Evolutionary conservation across 2,329 filamentous ascomycete genomes (phyloP).

Genomic region (Epicoccum sorghinum): DNA sequence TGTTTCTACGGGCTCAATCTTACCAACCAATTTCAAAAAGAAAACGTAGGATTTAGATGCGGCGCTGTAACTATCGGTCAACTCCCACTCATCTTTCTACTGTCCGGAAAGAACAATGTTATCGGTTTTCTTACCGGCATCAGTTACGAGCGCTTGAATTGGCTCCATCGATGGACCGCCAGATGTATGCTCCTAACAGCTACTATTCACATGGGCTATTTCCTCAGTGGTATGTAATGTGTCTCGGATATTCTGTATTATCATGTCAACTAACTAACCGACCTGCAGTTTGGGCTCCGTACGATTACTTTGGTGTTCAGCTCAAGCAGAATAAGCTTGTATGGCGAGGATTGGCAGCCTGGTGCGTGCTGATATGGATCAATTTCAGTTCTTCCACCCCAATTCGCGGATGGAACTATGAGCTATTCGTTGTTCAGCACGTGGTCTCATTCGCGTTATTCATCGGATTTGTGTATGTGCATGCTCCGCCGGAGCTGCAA

Average conservation of each 20-base stretch:
- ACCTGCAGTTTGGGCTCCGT: slow-evolving; percentile 62
- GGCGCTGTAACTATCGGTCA: slow-evolving; percentile 61
- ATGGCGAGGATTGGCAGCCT: slow-evolving; percentile 70
- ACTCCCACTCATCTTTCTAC: slow-evolving; percentile 61
- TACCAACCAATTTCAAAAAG: slow-evolving; percentile 57
- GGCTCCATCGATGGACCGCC: slow-evolving; percentile 75
- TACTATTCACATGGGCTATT: slow-evolving; percentile 73
- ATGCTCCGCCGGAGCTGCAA: slow-evolving; percentile 64
- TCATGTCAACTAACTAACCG: background rate
- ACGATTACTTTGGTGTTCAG: slow-evolving; percentile 64
- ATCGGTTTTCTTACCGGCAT: slow-evolving; percentile 67
- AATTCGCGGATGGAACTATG: slow-evolving; percentile 69
- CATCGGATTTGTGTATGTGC: slow-evolving; percentile 67
- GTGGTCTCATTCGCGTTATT: slow-evolving; percentile 66
- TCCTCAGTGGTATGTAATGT: slow-evolving; percentile 52
- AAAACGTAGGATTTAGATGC: slow-evolving; percentile 62
- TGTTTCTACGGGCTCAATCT: slow-evolving; percentile 63
- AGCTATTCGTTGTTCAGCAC: slow-evolving; percentile 73
- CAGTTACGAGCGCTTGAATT: slow-evolving; percentile 73
- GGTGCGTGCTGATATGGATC: slow-evolving; percentile 70
- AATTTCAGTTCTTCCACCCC: slow-evolving; percentile 67
- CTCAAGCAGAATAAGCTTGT: slow-evolving; percentile 68
- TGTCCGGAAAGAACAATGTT: slow-evolving; percentile 62
- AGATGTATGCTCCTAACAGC: slow-evolving; percentile 72
- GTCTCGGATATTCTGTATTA: background rate